Evolutionary conservation across 2,329 filamentous ascomycete genomes (phyloP).

Genomic region (Colletotrichum nymphaeae): DNA sequence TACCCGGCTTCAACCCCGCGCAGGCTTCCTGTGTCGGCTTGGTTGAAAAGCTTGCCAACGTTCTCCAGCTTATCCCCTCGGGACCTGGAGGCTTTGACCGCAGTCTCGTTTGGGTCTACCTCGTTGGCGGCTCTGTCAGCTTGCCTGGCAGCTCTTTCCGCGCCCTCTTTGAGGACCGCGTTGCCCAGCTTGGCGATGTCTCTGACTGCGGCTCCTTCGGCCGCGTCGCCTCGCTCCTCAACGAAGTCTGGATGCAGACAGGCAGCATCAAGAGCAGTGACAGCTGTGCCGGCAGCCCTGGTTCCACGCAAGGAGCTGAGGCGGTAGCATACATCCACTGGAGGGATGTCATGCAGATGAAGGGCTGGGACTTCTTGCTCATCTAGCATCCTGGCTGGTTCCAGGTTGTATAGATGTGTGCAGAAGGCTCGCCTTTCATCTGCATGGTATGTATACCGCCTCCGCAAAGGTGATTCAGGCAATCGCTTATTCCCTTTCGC

Average conservation of each 20-base stretch:
- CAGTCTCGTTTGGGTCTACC: slow-evolving; percentile 91
- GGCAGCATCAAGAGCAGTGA: slow-evolving; percentile 59
- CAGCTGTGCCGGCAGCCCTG: slow-evolving; percentile 39
- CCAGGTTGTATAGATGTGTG: slow-evolving; percentile 14
- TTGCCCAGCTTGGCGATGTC: slow-evolving; percentile 79
- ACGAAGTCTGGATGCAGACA: slow-evolving; percentile 87
- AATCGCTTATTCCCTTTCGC: slow-evolving; percentile 44
- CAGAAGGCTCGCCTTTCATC: slow-evolving; percentile 23
- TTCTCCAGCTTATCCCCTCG: slow-evolving; percentile 84
- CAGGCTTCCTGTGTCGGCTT: slow-evolving; percentile 81
- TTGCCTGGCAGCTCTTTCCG: slow-evolving; percentile 81
- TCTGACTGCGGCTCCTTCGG: slow-evolving; percentile 87
- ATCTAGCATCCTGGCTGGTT: slow-evolving; percentile 63
- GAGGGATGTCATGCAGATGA: slow-evolving; percentile 92
- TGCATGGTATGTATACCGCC: slow-evolving; percentile 39
- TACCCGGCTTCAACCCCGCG: slow-evolving; percentile 85
- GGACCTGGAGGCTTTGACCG: slow-evolving; percentile 88
- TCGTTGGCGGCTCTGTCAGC: slow-evolving; percentile 86
- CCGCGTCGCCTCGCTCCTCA: slow-evolving; percentile 80
- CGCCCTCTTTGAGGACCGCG: slow-evolving; percentile 79
- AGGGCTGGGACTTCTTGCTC: slow-evolving; percentile 92
- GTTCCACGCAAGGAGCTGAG: slow-evolving; percentile 47
- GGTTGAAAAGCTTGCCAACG: slow-evolving; percentile 80
- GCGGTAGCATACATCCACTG: slow-evolving; percentile 82
- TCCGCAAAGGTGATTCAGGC: slow-evolving; percentile 49